These are phyloP conservation scores for Neonectria faginata DNA, from an alignment of 2,329 filamentous ascomycete species.

Conservation along the genomic window DNA sequence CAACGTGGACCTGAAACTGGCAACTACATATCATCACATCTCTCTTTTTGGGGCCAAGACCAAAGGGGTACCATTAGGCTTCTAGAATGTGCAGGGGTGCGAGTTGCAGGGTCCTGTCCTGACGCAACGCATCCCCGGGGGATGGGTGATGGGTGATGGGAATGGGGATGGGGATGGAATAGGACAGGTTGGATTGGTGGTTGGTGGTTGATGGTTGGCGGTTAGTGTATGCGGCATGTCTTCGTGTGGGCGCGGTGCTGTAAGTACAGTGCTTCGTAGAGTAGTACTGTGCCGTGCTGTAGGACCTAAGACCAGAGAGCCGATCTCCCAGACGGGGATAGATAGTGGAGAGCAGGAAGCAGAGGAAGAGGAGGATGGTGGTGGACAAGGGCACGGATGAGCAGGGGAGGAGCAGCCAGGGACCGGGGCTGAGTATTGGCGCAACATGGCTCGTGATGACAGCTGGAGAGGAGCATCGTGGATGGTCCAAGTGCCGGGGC, in stretches of 20 bases:
- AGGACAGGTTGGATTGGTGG: neutral
- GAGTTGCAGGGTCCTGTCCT: conserved; percentile 22
- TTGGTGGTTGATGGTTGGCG: neutral
- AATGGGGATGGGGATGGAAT: neutral
- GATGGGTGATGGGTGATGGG: conserved; percentile 11
- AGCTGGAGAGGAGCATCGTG: conserved; percentile 24
- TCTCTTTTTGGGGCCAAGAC: conserved; percentile 23
- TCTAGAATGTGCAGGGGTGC: conserved; percentile 39
- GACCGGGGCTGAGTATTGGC: conserved; percentile 36
- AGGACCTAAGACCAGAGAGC: neutral
- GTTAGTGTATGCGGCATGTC: neutral
- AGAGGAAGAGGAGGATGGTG: neutral
- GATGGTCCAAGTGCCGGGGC: conserved; percentile 11
- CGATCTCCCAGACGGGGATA: conserved; percentile 11
- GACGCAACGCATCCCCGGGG: conserved; percentile 26
- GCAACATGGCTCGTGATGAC: conserved; percentile 42
- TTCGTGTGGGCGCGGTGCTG: neutral
- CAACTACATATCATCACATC: conserved; percentile 24
- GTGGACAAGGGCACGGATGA: conserved; percentile 1
- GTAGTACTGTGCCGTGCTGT: neutral
- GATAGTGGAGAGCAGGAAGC: neutral
- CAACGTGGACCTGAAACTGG: conserved; percentile 40
- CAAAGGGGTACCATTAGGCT: conserved; percentile 42
- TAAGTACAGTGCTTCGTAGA: neutral
- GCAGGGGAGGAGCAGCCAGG: conserved; percentile 11